Base-by-base conservation (phyloP, 2,329 filamentous ascomycete genomes). In the Aphanoascus verrucosus region DNA sequence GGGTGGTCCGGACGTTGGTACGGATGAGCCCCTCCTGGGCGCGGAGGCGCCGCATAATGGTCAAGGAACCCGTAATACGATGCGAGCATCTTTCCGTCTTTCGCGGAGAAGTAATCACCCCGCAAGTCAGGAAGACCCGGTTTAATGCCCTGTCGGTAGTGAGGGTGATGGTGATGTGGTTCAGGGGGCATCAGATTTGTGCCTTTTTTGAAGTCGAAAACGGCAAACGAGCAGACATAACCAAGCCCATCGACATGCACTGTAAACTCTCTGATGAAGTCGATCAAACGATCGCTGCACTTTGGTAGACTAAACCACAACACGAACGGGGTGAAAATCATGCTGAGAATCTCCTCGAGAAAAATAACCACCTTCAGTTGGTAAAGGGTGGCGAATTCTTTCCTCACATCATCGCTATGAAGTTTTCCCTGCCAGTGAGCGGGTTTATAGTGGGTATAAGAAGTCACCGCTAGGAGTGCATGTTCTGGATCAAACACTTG, bases 251-350 rank as follows among this genome's bases (percentile, higher is more conserved):
- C 93, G 14, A 98, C 91, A 61, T 98, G 90, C 19, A 98, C 83
- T 0, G 93, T 97, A 61, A 97, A 96, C 66, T 98, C 93, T 38
- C 93, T 84, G 74, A 98, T 97, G 70, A 98, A 98, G 70, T 98
- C 93, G 55, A 97, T 84, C 58, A 98, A 85, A 55, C 90, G 87
- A 60, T 97, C 91, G 65, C 86, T 91, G 67, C 87, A 94, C 61
- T 83, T 85, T 0, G 90, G 88, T 34, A 97, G 77, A 57, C 87
- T 90, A 64, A 87, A 85, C 72, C 90, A 86, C 11, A 98, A 78
- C 41, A 98, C 80, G 62, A 95, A 83, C 0, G 93, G 93, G 0
- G 91, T 94, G 54, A 94, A 84, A 52, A 97, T 80, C 66, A 98
- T 94, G 63, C 90, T 91, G 56, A 96, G 70, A 3, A 97, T 82